phyloP scores from a whole-genome alignment of 306 rosid genomes.

The Prunus salicina region DNA sequence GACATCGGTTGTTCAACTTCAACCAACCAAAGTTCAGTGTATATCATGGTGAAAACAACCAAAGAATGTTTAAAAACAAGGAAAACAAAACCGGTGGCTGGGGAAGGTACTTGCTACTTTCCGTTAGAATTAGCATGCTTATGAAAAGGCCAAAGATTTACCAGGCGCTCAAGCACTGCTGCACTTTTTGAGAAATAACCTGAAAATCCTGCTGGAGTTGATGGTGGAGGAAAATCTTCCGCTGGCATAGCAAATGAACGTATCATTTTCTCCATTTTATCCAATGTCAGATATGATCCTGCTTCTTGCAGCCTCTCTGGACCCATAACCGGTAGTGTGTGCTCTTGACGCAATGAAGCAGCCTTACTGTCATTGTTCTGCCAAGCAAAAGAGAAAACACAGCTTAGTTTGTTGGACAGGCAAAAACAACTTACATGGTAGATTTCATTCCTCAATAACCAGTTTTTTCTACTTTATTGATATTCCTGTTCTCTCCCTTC shows the following conservation, averaged over 20 bases:
- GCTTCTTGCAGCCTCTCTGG: conserved; percentile 93
- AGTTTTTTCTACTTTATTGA: not conserved
- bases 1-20: conserved; percentile 28
- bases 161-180: conserved; percentile 87
- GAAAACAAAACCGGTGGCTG: not conserved
- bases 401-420: conserved; percentile 15
- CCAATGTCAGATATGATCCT: conserved; percentile 80
- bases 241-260: conserved; percentile 99
- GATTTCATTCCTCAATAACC: not conserved
- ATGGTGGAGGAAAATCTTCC: conserved; percentile 93
- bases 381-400: conserved; percentile 17
- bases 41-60: not conserved
- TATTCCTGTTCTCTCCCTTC: not conserved
- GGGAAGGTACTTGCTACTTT: conserved; percentile 33
- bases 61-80: not conserved
- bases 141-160: conserved; percentile 93
- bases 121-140: conserved; percentile 47
- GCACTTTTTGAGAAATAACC: conserved; percentile 88
- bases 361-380: conserved; percentile 75
- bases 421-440: not conserved
- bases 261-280: conserved; percentile 83
- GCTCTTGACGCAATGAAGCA: conserved; percentile 83
- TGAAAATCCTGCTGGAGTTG: conserved; percentile 80
- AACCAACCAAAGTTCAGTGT: conserved; percentile 8
- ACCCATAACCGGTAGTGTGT: conserved; percentile 87